A percentile compares a stretch with the other conserved stretches of the same genome.
Evolutionary conservation across 164 flowering plant species (phyloP).

Genomic region (Chimonanthus praecox): DNA sequence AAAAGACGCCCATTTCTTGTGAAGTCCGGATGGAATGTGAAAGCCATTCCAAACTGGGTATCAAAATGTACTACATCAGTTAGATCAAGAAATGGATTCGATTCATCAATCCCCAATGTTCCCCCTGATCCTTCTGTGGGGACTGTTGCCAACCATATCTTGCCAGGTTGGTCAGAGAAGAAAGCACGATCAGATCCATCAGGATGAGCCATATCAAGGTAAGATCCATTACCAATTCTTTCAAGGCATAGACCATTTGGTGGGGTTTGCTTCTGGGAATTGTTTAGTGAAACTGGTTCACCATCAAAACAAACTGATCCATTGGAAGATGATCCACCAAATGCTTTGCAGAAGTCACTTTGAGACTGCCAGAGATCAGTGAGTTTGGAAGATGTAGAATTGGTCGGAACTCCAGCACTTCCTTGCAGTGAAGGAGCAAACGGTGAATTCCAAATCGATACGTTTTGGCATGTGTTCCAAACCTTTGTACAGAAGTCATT

Average conservation of each 20-base stretch:
- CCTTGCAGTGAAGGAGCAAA: slow-evolving; percentile 62
- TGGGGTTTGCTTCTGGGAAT: slow-evolving; percentile 26
- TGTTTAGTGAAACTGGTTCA: slow-evolving; percentile 43
- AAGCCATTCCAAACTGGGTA: slow-evolving; percentile 73
- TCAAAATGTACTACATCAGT: slow-evolving; percentile 74
- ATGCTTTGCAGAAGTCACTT: slow-evolving; percentile 63
- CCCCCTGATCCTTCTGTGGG: slow-evolving; percentile 67
- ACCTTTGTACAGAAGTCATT: slow-evolving; percentile 57
- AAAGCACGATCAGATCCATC: slow-evolving; percentile 87
- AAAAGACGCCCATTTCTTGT: slow-evolving; percentile 67
- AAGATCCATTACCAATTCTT: slow-evolving; percentile 77
- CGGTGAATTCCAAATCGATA: slow-evolving; percentile 56
- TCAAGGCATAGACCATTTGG: slow-evolving; percentile 78
- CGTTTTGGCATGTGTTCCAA: slow-evolving; percentile 79
- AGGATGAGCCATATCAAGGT: slow-evolving; percentile 84
- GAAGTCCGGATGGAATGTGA: slow-evolving; percentile 87
- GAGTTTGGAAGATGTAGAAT: slow-evolving; percentile 47
- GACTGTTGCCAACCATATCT: slow-evolving; percentile 72
- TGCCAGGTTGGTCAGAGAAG: slow-evolving; percentile 67
- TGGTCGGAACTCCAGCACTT: slow-evolving; percentile 36
- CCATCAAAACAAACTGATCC: slow-evolving; percentile 71
- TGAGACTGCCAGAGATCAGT: slow-evolving; percentile 71
- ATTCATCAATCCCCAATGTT: slow-evolving; percentile 45
- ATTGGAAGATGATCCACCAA: slow-evolving; percentile 62
- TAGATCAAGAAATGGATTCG: slow-evolving; percentile 71